Evolutionary conservation across 192 early-diverging fungal genomes (phyloP).

Genomic region (Podila minutissima): DNA sequence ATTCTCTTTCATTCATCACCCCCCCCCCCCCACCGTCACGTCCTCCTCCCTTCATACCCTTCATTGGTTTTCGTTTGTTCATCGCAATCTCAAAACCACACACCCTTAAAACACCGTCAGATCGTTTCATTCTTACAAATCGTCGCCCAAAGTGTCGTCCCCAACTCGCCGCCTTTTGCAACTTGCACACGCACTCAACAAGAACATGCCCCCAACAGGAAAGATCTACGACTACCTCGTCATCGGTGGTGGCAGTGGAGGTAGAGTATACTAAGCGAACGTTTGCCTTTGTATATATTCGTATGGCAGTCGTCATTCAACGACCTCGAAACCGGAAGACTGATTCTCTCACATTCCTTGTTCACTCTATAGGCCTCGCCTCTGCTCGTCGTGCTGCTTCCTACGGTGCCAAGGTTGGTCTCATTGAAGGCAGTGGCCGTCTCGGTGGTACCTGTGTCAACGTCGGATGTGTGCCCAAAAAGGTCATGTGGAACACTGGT

Average conservation of each 20-base stretch:
- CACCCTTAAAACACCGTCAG: conserved; percentile 34
- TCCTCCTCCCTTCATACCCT: not conserved
- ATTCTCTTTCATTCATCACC: not conserved
- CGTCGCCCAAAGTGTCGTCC: conserved; percentile 17
- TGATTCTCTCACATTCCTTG: not conserved
- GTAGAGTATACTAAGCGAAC: not conserved
- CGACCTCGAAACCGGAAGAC: not conserved
- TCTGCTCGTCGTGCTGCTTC: conserved; percentile 92
- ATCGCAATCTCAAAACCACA: conserved; percentile 26
- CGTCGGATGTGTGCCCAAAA: conserved; percentile 92
- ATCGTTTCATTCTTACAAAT: conserved; percentile 10
- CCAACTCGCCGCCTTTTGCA: conserved; percentile 49
- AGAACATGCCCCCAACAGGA: conserved; percentile 47
- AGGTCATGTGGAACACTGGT: conserved; percentile 96
- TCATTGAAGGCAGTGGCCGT: conserved; percentile 84
- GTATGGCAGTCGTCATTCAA: not conserved
- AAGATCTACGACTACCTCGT: conserved; percentile 91
- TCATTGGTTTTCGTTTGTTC: not conserved
- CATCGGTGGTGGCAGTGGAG: conserved; percentile 90
- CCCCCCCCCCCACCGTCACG: not conserved
- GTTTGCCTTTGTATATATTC: not conserved
- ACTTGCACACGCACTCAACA: conserved; percentile 37
- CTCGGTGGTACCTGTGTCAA: conserved; percentile 95
- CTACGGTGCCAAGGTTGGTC: conserved; percentile 90
- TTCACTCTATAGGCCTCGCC: conserved; percentile 77